phyloP scores from a whole-genome alignment of 352 stramenopile genomes.

The Phytopythium kandeliae region DNA sequence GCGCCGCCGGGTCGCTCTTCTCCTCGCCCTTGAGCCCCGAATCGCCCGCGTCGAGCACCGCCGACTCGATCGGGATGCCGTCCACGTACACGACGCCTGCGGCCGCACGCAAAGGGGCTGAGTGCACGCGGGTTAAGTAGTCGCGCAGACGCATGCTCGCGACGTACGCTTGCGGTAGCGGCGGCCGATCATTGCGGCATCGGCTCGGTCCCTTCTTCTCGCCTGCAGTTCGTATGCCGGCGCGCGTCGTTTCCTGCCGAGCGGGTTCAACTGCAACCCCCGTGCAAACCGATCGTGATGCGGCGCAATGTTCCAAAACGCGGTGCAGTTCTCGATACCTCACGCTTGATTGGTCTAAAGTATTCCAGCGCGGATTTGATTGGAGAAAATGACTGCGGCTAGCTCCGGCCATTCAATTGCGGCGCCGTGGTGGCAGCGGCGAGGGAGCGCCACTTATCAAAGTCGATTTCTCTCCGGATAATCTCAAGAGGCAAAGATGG shows the following conservation, averaged over 20 bases:
- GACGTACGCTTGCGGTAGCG: slow-evolving; percentile 52
- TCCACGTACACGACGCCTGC: slow-evolving; percentile 67
- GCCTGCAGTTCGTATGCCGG: too few species aligned
- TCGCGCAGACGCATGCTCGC: too few species aligned
- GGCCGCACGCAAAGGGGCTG: too few species aligned
- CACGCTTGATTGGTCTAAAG: slow-evolving; percentile 15
- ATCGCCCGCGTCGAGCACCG: slow-evolving; percentile 41
- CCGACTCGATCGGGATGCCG: slow-evolving; percentile 65
- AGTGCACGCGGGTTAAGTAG: too few species aligned
- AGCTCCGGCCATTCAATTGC: slow-evolving; percentile 54
- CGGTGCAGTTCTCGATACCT: neutral
- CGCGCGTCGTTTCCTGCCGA: slow-evolving; percentile 1
- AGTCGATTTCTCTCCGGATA: slow-evolving; percentile 72
- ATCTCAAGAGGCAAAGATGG: slow-evolving; percentile 70
- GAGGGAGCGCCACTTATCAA: slow-evolving; percentile 44
- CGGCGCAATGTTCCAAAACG: neutral
- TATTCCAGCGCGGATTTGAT: slow-evolving; percentile 5
- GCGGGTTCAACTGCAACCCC: slow-evolving; percentile 7
- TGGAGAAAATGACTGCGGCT: slow-evolving; percentile 31
- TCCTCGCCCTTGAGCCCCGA: slow-evolving; percentile 33
- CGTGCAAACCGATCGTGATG: slow-evolving; percentile 3
- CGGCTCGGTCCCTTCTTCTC: neutral
- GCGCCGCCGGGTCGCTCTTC: slow-evolving; percentile 26
- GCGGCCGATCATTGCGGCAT: slow-evolving; percentile 37
- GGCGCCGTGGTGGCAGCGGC: slow-evolving; percentile 15